Base-by-base conservation (phyloP, 768 basidiomycete genomes). In the Pleurotus tuoliensis region DNA sequence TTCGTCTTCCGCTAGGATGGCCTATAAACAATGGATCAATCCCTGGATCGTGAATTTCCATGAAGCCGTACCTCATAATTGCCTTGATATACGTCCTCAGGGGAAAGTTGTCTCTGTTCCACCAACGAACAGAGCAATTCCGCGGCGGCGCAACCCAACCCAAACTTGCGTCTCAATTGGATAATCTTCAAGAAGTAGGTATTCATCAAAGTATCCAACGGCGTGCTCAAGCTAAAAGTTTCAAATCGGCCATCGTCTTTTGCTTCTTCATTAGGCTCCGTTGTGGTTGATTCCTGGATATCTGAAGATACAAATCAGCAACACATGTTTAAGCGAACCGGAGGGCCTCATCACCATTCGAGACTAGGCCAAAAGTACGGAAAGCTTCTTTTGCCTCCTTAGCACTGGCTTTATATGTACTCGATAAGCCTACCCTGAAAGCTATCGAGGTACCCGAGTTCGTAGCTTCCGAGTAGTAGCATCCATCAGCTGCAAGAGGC, bases 71-170 rank as follows among this genome's bases (percentile, higher is more conserved):
- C 76, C 62, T 69, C 58, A 57, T 60, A 65, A 47, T 67, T 68
- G 24, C 44, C 50, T 7, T 61, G 56, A 57, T 78, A 69, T 27
- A 83, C 68, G 39, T 75, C 72, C 4, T 73, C 73, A 5, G 73
- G 64, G 18, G 65, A 68, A 50, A 62, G 67, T 63, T 85, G 82
- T 22, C 67, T 63, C 56, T 68, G 74, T 62, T 83, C 80, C 8
- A 76, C 66, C 62, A 77, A 71, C 50, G 73, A 64, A 46, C 75
- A 65, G 47, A 88, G 69, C 15, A 75, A 60, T 62, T 89, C 88
- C 3, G 86, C 87, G 3, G 81, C 85, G 2, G 87, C 84, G 87
- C 87, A 90, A 11, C 85, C 84, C 11, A 87, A 67, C 3, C 70
- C 70, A 60, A 80, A 84, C 61, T 73, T 73, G 34, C 77, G 63